Evolutionary conservation across 2,329 filamentous ascomycete genomes (phyloP).

Genomic region (Davidsoniella eucalypti): DNA sequence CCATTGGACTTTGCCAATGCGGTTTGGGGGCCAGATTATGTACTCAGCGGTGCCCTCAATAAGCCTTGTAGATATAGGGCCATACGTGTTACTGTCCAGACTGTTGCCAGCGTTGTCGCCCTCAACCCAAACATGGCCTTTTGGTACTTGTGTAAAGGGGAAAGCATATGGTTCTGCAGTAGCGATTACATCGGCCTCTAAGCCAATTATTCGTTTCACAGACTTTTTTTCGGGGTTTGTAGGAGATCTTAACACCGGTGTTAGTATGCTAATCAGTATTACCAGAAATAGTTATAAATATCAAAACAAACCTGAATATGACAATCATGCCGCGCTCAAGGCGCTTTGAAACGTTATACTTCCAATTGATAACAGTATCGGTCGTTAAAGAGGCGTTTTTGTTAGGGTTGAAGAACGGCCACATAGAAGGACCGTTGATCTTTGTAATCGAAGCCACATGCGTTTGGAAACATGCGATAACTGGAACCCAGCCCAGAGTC

Average conservation of each 20-base stretch:
- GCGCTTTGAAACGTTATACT: constrained; percentile 38
- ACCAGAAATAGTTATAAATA: not conserved
- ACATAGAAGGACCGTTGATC: constrained; percentile 55
- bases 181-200: constrained; percentile 49
- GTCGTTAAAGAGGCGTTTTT: constrained; percentile 36
- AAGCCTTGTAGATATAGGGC: constrained; percentile 60
- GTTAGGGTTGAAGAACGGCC: constrained; percentile 56
- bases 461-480: constrained; percentile 43
- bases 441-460: constrained; percentile 41
- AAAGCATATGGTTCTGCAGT: constrained; percentile 10
- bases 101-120: constrained; percentile 43
- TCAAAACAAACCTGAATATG: constrained; percentile 40
- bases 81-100: constrained; percentile 78
- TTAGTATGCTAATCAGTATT: not conserved
- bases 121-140: constrained; percentile 86
- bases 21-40: constrained; percentile 51
- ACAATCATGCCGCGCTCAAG: constrained; percentile 60
- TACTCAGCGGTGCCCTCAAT: constrained; percentile 60
- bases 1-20: constrained; percentile 33
- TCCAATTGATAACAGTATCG: constrained; percentile 43
- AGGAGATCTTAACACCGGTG: constrained; percentile 41
- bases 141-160: constrained; percentile 45
- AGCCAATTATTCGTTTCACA: constrained; percentile 68
- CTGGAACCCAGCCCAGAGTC: constrained; percentile 35
- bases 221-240: constrained; percentile 49